Evolutionary conservation across 75 land plant species (phyloP).

Genomic region (Cryptomeria japonica): DNA sequence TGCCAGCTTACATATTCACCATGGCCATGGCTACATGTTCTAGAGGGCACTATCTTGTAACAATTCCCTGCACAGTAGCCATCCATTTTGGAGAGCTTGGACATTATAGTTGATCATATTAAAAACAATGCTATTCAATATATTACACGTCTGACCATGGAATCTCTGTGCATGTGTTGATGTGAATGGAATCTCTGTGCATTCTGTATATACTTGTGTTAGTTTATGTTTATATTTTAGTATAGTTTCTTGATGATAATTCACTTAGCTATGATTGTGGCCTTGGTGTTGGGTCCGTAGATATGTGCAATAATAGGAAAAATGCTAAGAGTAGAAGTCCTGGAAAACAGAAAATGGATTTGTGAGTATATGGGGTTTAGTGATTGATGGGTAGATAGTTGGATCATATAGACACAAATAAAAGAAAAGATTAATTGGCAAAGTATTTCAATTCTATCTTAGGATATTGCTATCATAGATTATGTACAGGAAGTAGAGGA

Average conservation of each 20-base stretch:
- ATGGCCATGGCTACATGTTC: not conserved
- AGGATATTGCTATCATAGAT: too few species aligned
- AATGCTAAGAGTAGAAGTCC: too few species aligned
- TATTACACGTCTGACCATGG: not conserved
- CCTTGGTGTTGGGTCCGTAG: not conserved
- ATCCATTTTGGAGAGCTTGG: not conserved
- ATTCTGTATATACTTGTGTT: not conserved
- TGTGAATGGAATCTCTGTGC: not conserved
- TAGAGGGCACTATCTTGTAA: not conserved
- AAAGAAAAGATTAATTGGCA: too few species aligned
- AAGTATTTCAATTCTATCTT: too few species aligned
- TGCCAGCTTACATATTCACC: not conserved
- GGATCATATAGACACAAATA: too few species aligned
- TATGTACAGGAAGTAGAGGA: too few species aligned
- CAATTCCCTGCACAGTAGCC: not conserved
- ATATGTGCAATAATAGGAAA: too few species aligned
- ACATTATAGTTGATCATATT: not conserved
- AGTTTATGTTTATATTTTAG: not conserved
- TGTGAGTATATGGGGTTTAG: too few species aligned
- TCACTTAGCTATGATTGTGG: too few species aligned
- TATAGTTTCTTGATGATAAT: not conserved
- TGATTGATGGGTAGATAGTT: too few species aligned
- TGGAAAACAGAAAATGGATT: too few species aligned
- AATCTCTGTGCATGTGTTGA: not conserved
- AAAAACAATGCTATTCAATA: not conserved